A percentile compares a stretch with the other conserved stretches of the same genome.
Conservation (phyloP, 805 yeast species). For the Schwanniomyces occidentalis region DNA sequence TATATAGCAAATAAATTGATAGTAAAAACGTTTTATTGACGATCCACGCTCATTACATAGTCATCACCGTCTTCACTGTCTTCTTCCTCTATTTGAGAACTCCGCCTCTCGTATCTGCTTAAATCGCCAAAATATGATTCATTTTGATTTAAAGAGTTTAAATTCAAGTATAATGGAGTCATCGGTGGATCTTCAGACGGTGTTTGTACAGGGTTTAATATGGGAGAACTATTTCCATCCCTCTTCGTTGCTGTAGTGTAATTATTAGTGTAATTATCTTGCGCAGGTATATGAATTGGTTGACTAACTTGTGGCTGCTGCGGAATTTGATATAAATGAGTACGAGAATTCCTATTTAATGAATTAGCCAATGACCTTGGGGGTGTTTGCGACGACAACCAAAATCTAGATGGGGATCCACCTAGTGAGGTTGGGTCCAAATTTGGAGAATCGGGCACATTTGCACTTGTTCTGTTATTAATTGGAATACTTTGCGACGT, state of each 20-base stretch:
- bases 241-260: constrained; percentile 9
- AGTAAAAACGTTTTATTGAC: too few species aligned
- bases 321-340: constrained; percentile 18
- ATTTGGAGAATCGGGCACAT: constrained; percentile 52
- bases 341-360: constrained; percentile 17
- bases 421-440: constrained; percentile 52
- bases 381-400: constrained; percentile 55
- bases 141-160: constrained; percentile 7
- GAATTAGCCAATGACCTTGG: constrained; percentile 37
- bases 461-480: constrained; percentile 11
- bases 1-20: too few species aligned
- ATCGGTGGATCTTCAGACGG: constrained; percentile 44
- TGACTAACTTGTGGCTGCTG: constrained; percentile 9
- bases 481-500: constrained; percentile 32
- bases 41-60: constrained; percentile 2
- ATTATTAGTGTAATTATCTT: constrained; percentile 2
- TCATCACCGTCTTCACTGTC: constrained; percentile 2
- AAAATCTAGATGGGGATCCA: constrained; percentile 57
- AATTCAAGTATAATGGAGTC: constrained; percentile 39
- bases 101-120: constrained; percentile 7
- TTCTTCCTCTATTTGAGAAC: constrained; percentile 3
- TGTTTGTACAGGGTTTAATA: constrained; percentile 41
- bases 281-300: constrained; percentile 2
- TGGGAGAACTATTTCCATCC: constrained; percentile 26
- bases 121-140: constrained; percentile 10